These are phyloP conservation scores for Xylaria sp. DNA, from an alignment of 2,329 filamentous ascomycete genomes.

Conservation along the genomic window DNA sequence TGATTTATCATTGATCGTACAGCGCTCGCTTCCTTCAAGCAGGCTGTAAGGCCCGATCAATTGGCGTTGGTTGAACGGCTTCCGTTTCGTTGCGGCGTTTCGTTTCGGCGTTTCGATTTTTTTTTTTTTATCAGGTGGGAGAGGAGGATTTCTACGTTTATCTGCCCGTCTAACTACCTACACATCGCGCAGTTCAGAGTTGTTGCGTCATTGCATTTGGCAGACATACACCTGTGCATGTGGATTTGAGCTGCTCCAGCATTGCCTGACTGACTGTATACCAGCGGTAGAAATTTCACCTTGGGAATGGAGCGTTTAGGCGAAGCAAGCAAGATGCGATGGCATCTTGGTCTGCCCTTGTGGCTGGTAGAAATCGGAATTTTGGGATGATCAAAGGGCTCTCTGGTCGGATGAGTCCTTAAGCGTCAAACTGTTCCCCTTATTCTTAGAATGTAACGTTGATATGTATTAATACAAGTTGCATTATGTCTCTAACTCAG, in stretches of 20 bases:
- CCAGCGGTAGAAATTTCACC: background rate
- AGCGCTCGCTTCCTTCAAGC: background rate
- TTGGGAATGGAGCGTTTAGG: background rate
- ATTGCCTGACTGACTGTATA: constrained; percentile 12
- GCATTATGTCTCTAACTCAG: background rate
- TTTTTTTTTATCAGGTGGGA: background rate
- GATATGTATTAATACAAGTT: constrained; percentile 1
- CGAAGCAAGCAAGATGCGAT: constrained; percentile 3
- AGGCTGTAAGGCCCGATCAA: constrained; percentile 18
- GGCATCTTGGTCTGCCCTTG: background rate
- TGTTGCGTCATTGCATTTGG: constrained; percentile 9
- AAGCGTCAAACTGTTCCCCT: background rate
- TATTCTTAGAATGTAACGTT: constrained; percentile 19
- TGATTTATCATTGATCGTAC: constrained; percentile 19
- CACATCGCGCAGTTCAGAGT: constrained; percentile 1
- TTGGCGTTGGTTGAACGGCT: constrained; percentile 17
- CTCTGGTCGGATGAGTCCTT: background rate
- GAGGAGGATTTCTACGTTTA: constrained; percentile 5
- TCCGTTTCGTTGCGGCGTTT: background rate
- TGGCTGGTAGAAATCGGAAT: background rate
- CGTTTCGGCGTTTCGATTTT: background rate
- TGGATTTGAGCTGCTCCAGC: constrained; percentile 4
- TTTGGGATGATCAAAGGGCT: background rate
- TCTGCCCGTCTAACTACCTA: background rate
- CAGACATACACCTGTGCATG: constrained; percentile 9